Evolutionary conservation across 768 basidiomycete species (phyloP).

Genomic region (Rhodotorula paludigena): DNA sequence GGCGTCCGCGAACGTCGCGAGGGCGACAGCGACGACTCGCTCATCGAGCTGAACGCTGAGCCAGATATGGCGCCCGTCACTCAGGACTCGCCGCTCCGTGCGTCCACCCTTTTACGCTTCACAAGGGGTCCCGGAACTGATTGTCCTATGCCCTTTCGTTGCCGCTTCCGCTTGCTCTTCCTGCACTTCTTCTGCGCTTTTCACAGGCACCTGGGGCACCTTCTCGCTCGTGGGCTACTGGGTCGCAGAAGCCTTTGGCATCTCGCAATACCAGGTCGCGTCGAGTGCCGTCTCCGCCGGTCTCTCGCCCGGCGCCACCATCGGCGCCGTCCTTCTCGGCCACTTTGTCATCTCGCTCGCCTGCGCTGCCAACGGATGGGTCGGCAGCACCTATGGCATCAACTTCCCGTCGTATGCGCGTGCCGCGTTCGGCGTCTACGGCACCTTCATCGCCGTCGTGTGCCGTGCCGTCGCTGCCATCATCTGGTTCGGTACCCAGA

Average conservation of each 20-base stretch:
- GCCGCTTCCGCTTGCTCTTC: too few species aligned
- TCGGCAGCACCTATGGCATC: constrained; percentile 35
- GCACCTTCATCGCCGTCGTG: constrained; percentile 25
- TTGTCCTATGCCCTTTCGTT: too few species aligned
- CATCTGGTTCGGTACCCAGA: constrained; percentile 36
- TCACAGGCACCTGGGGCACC: constrained; percentile 37
- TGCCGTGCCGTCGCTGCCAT: constrained; percentile 25
- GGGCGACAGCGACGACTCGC: not conserved
- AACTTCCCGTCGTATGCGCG: constrained; percentile 19
- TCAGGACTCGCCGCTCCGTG: not conserved
- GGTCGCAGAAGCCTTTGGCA: constrained; percentile 26
- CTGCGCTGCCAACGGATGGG: constrained; percentile 19
- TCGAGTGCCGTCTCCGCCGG: constrained; percentile 25
- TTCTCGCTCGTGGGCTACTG: constrained; percentile 13
- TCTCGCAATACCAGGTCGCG: constrained; percentile 34
- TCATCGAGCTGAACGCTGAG: constrained; percentile 25
- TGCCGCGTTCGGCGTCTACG: constrained; percentile 32
- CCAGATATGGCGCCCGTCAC: constrained; percentile 39
- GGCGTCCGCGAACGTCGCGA: constrained; percentile 1
- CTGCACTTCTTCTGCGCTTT: not conserved
- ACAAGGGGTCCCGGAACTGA: too few species aligned
- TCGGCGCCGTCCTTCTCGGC: constrained; percentile 37
- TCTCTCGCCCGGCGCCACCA: constrained; percentile 32
- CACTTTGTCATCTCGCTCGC: constrained; percentile 34
- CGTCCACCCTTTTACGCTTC: not conserved